Conservation (phyloP, 805 yeast genomes). For the Candida krabiensis region DNA sequence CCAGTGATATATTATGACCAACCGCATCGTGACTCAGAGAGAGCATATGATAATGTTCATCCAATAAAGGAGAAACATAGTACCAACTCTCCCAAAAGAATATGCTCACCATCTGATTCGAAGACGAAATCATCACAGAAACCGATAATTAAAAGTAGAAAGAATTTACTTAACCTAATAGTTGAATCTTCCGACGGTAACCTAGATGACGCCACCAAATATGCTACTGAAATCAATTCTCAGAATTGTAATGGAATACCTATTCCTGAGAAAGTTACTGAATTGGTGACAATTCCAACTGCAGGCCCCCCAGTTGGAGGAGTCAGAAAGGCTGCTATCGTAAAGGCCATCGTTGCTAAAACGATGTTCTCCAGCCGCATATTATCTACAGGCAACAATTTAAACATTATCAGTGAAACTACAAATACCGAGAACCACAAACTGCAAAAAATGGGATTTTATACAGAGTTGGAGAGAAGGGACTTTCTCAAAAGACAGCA, state of each 20-base stretch:
- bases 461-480: slow-evolving; percentile 27
- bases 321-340: slow-evolving; percentile 35
- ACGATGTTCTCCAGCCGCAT: too few relatives aligned
- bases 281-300: slow-evolving; percentile 59
- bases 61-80: slow-evolving; percentile 3
- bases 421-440: slow-evolving; percentile 2
- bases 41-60: not conserved
- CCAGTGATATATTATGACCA: slow-evolving; percentile 4
- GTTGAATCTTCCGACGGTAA: slow-evolving; percentile 65
- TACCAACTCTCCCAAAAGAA: slow-evolving; percentile 38
- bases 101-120: slow-evolving; percentile 41
- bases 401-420: slow-evolving; percentile 2
- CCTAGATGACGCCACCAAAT: slow-evolving; percentile 62
- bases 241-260: slow-evolving; percentile 62
- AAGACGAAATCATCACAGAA: slow-evolving; percentile 27
- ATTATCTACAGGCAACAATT: not conserved
- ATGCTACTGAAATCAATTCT: slow-evolving; percentile 68
- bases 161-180: slow-evolving; percentile 42
- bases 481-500: slow-evolving; percentile 21
- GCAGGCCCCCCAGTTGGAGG: slow-evolving; percentile 33
- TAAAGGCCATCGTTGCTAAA: slow-evolving; percentile 33
- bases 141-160: slow-evolving; percentile 35
- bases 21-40: not conserved
- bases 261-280: slow-evolving; percentile 56
- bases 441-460: slow-evolving; percentile 26